These are phyloP conservation scores for Combretum micranthum DNA, from an alignment of 345 rosid genomes.

Conservation along the genomic window DNA sequence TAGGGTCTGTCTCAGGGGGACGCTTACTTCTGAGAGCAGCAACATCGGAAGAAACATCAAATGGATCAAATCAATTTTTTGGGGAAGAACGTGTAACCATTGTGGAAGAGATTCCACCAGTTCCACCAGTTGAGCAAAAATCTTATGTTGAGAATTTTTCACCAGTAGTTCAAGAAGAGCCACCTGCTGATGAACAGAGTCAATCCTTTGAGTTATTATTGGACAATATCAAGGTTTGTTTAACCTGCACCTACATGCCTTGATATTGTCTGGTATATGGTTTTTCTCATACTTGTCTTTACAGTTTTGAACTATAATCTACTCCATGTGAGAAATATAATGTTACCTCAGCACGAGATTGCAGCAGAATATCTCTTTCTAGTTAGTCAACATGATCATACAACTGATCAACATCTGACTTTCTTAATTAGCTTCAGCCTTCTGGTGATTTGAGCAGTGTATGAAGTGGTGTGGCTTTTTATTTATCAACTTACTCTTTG, in stretches of 20 bases:
- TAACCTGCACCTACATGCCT: neutral
- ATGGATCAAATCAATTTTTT: constrained; percentile 24
- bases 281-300: neutral
- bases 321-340: too few relatives aligned
- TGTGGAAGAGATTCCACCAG: constrained; percentile 32
- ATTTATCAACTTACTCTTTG: too few relatives aligned
- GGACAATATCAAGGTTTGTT: constrained; percentile 56
- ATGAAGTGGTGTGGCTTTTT: too few relatives aligned
- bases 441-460: too few relatives aligned
- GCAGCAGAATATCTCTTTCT: too few relatives aligned
- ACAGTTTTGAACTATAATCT: neutral
- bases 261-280: neutral
- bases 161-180: constrained; percentile 21
- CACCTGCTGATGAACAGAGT: constrained; percentile 21
- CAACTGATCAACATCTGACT: too few relatives aligned
- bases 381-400: too few relatives aligned
- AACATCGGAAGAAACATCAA: constrained; percentile 36
- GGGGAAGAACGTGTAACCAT: constrained; percentile 26
- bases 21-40: constrained; percentile 28
- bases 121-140: constrained; percentile 15
- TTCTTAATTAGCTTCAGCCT: too few relatives aligned
- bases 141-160: constrained; percentile 17
- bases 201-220: constrained; percentile 36
- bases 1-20: too few relatives aligned
- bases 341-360: too few relatives aligned